Evolutionary conservation across 2,329 filamentous ascomycete species (phyloP).

Genomic region (Microsporum canis): DNA sequence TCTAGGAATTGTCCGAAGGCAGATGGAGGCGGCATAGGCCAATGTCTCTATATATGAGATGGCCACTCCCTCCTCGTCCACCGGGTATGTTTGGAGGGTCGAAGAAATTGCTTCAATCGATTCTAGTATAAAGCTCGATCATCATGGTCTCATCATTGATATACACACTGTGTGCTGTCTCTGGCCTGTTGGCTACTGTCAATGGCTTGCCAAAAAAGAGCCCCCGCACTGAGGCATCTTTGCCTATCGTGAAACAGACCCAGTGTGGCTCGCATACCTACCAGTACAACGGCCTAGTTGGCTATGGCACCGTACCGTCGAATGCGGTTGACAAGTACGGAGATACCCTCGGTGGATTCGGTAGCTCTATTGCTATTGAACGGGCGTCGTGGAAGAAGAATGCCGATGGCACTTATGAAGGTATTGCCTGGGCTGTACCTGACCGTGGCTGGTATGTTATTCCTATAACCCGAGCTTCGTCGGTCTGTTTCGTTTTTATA

Average conservation of each 20-base stretch:
- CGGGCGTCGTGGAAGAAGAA: slow-evolving; percentile 47
- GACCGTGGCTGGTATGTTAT: slow-evolving; percentile 53
- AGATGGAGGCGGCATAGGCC: background rate
- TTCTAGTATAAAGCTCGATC: too few relatives aligned
- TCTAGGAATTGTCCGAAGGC: background rate
- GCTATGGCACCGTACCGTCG: slow-evolving; percentile 51
- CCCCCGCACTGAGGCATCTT: background rate
- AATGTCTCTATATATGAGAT: background rate
- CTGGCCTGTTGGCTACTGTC: slow-evolving; percentile 12
- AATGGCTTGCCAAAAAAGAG: slow-evolving; percentile 8
- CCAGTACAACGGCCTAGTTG: slow-evolving; percentile 55
- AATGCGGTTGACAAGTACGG: slow-evolving; percentile 54
- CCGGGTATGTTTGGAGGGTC: too few relatives aligned
- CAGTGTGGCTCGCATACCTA: slow-evolving; percentile 52
- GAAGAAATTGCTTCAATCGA: too few relatives aligned
- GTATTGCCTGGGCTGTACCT: slow-evolving; percentile 52
- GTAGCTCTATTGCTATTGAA: slow-evolving; percentile 55
- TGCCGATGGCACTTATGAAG: slow-evolving; percentile 44
- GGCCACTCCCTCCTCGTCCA: background rate
- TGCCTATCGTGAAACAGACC: slow-evolving; percentile 35
- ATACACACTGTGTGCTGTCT: background rate
- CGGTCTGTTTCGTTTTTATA: background rate
- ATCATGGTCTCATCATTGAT: slow-evolving; percentile 18
- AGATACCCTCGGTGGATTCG: slow-evolving; percentile 57
- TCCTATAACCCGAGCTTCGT: background rate